These are phyloP conservation scores for Fusarium sp. DNA, from an alignment of 2,329 filamentous ascomycete genomes.

Conservation along the genomic window DNA sequence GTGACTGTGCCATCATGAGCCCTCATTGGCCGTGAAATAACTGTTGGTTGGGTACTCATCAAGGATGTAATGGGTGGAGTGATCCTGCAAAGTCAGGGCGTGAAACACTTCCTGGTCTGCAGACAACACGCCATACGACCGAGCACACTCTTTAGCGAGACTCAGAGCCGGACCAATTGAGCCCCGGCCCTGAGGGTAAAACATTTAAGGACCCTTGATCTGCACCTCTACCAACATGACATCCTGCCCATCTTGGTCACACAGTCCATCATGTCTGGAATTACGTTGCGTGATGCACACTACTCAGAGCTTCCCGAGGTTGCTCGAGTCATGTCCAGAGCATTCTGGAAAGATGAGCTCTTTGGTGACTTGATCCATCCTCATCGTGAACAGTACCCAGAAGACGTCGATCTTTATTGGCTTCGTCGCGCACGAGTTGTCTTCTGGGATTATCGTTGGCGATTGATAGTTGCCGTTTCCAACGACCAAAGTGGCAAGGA, in stretches of 20 bases:
- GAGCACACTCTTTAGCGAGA: neutral
- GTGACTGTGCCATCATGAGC: neutral
- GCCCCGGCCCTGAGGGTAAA: accelerated
- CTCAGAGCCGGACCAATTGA: neutral
- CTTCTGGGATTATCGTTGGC: constrained; percentile 46
- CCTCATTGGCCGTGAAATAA: neutral
- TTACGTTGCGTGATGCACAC: constrained; percentile 27
- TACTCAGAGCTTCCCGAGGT: constrained; percentile 46
- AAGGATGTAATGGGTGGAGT: neutral
- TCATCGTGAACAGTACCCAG: constrained; percentile 46
- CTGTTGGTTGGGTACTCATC: neutral
- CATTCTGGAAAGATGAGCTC: constrained; percentile 51
- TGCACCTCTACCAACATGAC: neutral
- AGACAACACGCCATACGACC: neutral
- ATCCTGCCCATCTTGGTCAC: no score
- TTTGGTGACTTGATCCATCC: constrained; percentile 52
- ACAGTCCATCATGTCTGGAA: constrained; percentile 15
- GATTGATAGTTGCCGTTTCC: constrained; percentile 44
- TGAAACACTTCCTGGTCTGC: neutral
- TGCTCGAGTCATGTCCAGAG: constrained; percentile 46
- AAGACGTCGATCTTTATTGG: constrained; percentile 48
- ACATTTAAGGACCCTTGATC: neutral
- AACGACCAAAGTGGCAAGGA: constrained; percentile 29
- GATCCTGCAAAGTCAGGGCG: neutral
- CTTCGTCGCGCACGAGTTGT: constrained; percentile 43